These are phyloP conservation scores for Sabuloglossum arenarium DNA, from an alignment of 495 filamentous ascomycete genomes.

Conservation along the genomic window DNA sequence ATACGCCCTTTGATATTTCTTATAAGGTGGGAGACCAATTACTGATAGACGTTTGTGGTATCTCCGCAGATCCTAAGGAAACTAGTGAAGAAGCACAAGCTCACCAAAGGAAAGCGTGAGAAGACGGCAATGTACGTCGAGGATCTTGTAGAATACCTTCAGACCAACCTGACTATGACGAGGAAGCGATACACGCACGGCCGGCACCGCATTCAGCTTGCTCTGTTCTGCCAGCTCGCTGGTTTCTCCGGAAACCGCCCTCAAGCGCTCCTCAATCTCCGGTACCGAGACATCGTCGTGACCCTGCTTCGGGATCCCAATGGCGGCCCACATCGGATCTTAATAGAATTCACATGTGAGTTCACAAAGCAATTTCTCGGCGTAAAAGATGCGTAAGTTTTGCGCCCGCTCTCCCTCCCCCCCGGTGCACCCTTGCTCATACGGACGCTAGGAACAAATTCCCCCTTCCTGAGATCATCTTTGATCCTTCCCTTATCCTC, in stretches of 20 bases:
- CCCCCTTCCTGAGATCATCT: constrained; percentile 19
- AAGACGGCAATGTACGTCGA: constrained; percentile 15
- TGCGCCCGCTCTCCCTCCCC: constrained; percentile 4
- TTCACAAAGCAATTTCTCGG: constrained; percentile 18
- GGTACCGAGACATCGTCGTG: constrained; percentile 8
- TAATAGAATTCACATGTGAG: constrained; percentile 19
- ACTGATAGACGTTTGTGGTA: too few relatives aligned
- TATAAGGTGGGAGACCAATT: too few relatives aligned
- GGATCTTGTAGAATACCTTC: constrained; percentile 13
- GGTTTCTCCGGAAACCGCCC: constrained; percentile 14
- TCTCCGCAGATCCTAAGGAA: too few relatives aligned
- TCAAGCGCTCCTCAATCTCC: constrained; percentile 13
- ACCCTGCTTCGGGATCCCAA: constrained; percentile 15
- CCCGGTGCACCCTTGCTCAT: not conserved
- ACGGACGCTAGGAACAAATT: constrained; percentile 15
- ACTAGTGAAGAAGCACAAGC: not conserved
- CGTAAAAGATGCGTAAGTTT: constrained; percentile 15
- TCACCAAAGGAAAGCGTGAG: not conserved
- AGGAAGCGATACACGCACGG: constrained; percentile 15
- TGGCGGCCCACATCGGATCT: constrained; percentile 13
- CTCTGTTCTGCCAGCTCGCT: constrained; percentile 13
- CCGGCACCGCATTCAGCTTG: constrained; percentile 12
- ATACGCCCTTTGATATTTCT: too few relatives aligned
- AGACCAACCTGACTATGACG: constrained; percentile 13
- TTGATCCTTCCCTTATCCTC: constrained; percentile 17